Base-by-base conservation (phyloP, 192 early-diverging fungal species). In the Coemansia guatemalensis region DNA sequence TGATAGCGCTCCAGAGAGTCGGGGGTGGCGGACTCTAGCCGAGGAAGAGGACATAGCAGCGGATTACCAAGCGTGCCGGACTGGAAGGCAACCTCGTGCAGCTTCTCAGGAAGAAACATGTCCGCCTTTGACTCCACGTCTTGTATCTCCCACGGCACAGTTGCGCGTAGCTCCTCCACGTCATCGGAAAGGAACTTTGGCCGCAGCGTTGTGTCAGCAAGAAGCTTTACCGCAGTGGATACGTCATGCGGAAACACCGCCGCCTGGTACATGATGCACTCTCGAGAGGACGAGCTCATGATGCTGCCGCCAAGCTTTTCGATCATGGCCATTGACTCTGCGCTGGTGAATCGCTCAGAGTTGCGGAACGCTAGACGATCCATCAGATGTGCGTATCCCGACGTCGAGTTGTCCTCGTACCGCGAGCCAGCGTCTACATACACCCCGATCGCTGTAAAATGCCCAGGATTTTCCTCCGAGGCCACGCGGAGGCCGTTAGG, bases 241-340 rank as follows among this genome's bases (percentile, higher is more conserved):
- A 95, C 64, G 74, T 96, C 93, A 64, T 93, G 86, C 4, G 84
- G 86, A 68, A 99, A 94, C 23, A 99, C 88, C 6, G 92, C 88
- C 6, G 91, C 89, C 70, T 96, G 95, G 72, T 97, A 99, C 88
- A 95, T 93, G 76, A 99, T 94, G 55, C 90, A 85, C 71, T 99
- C 97, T 29, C 95, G 88, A 22, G 92, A 90, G 50, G 89, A 88
- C 20, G 94, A 91, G 60, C 94, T 90, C 83, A 92, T 88, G 17
- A 97, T 85, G 52, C 93, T 95, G 18, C 94, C 94, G 12, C 97
- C 95, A 18, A 97, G 79, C 33, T 87, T 85, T 63, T 97, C 96
- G 49, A 96, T 75, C 75, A 88, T 82, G 18, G 84, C 79, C 62
- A 92, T 83, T 22, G 95, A 86, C 59, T 90, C 80, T 26, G 86